Evolutionary conservation across 1,139 yeast genomes (phyloP).

Genomic region (Taphrina betulina): DNA sequence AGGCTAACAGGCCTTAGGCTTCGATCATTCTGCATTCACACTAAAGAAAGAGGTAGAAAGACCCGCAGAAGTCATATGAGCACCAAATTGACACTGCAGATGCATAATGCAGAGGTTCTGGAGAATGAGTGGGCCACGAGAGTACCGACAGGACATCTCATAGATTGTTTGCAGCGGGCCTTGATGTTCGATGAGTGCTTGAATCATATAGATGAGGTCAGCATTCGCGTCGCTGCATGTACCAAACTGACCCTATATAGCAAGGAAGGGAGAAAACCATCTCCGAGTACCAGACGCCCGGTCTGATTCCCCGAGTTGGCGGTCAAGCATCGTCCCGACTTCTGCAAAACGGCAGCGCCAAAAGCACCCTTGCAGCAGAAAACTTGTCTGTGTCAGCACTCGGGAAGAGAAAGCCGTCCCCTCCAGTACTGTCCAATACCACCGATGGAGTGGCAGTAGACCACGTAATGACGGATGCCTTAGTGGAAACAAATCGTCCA

Average conservation of each 20-base stretch:
- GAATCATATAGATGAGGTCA: conserved; percentile 29
- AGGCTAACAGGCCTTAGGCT: conserved; percentile 40
- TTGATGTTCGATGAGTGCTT: conserved; percentile 31
- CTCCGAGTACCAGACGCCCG: conserved; percentile 4
- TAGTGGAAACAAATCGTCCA: neutral
- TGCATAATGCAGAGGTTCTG: conserved; percentile 53
- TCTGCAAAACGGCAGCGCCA: no score
- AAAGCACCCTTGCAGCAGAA: no score
- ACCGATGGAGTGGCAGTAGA: conserved; percentile 7
- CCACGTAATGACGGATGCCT: conserved; percentile 13
- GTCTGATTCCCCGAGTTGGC: conserved; percentile 14
- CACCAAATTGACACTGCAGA: conserved; percentile 59
- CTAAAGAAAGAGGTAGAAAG: conserved; percentile 70
- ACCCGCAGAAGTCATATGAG: no score
- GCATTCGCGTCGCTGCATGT: neutral
- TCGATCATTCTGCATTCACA: conserved; percentile 76
- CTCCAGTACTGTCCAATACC: no score
- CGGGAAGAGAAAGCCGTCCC: no score
- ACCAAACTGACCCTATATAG: conserved; percentile 2
- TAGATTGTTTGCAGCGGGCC: conserved; percentile 18
- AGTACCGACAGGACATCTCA: conserved; percentile 29
- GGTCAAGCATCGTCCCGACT: no score
- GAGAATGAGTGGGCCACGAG: conserved; percentile 35
- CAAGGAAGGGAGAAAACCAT: conserved; percentile 14
- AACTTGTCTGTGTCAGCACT: no score